These are phyloP conservation scores for Cryptococcus deneoformans DNA, from an alignment of 1,284 basidiomycete species.

Conservation along the genomic window DNA sequence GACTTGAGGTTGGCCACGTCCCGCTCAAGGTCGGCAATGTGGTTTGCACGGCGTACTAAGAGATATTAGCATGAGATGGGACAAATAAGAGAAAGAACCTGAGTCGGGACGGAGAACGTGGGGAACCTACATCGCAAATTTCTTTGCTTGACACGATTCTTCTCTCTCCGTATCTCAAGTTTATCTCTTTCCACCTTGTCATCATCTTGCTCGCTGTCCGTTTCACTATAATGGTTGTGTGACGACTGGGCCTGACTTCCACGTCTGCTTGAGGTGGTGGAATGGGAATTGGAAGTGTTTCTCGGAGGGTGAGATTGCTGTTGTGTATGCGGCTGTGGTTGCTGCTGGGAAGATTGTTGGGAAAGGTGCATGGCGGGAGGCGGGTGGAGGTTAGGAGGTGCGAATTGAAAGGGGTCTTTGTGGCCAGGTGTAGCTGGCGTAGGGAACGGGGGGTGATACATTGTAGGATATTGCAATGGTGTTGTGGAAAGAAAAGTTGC, in stretches of 20 bases:
- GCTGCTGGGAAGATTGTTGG: not conserved
- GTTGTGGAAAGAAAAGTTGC: not conserved
- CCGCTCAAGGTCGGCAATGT: conserved; percentile 36
- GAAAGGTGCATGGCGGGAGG: not conserved
- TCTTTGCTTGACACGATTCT: conserved; percentile 39
- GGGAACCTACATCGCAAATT: conserved; percentile 31
- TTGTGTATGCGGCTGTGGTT: not conserved
- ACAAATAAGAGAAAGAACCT: not conserved
- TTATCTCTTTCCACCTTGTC: conserved; percentile 16
- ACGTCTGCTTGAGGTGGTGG: conserved; percentile 3
- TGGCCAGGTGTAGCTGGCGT: not conserved
- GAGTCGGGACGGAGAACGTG: too few species aligned
- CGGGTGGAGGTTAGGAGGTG: not conserved
- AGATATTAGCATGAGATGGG: not conserved
- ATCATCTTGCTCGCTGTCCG: conserved; percentile 11
- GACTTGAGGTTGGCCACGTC: conserved; percentile 18
- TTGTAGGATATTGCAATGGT: not conserved
- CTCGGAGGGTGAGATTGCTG: not conserved
- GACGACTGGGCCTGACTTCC: not conserved
- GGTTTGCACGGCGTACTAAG: conserved; percentile 39
- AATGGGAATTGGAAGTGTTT: not conserved
- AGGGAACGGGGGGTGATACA: conserved; percentile 3
- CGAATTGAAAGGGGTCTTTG: not conserved
- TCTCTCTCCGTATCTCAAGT: conserved; percentile 33
- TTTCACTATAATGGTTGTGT: conserved; percentile 12